Percentiles rank a stretch among this genome's conserved stretches.
Conservation (phyloP, 2,329 filamentous ascomycete genomes). For the Fusarium ambrosium region DNA sequence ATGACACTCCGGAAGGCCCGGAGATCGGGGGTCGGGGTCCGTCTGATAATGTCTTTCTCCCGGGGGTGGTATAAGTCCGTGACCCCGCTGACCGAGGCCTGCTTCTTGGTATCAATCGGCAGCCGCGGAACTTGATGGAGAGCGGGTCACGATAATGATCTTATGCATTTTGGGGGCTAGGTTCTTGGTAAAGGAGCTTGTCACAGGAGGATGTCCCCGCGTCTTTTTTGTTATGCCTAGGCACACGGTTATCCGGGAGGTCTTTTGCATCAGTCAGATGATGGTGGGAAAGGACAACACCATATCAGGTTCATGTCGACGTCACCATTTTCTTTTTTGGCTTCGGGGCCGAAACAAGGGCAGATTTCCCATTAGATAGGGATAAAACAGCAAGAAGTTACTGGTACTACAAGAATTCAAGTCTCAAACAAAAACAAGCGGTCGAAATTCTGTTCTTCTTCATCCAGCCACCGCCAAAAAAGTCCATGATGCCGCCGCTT, state of each 20-base stretch:
- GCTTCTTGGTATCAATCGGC: not conserved
- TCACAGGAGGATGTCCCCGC: not conserved
- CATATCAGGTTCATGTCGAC: constrained; percentile 33
- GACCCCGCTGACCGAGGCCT: constrained; percentile 5
- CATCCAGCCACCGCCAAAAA: not conserved
- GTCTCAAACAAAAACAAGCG: not conserved
- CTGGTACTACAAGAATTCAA: not conserved
- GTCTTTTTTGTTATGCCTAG: not conserved
- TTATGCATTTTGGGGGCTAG: not conserved
- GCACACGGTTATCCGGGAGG: not conserved
- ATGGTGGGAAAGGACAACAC: constrained; percentile 40
- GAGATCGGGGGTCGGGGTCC: constrained; percentile 16
- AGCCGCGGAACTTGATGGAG: not conserved
- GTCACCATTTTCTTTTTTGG: not conserved
- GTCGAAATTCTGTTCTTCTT: not conserved
- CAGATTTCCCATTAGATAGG: not conserved
- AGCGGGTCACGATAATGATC: not conserved
- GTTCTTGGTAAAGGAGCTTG: not conserved
- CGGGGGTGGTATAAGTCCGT: constrained; percentile 22
- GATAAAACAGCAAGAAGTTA: not conserved
- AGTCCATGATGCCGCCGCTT: not conserved
- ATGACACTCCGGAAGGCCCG: constrained; percentile 18
- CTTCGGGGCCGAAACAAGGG: not conserved
- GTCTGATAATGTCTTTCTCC: not conserved
- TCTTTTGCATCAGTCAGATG: constrained; percentile 18